Conservation (phyloP, 768 basidiomycete species). For the Nevesoporus exiguus region DNA sequence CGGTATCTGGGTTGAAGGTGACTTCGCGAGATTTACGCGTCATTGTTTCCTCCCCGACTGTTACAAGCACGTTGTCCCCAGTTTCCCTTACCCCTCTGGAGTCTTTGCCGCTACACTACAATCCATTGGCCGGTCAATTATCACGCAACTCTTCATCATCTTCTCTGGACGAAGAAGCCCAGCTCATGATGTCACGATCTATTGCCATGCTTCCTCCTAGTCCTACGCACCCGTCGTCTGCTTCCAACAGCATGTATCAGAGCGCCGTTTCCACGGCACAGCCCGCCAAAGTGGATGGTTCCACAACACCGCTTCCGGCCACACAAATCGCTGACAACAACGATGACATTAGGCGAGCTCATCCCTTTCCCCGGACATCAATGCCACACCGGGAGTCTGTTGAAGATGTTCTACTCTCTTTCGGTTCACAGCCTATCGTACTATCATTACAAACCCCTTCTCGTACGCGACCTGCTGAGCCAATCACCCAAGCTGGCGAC, state of each 20-base stretch:
- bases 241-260: slow-evolving; percentile 71
- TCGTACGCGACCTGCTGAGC: slow-evolving; percentile 17
- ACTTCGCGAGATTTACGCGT: slow-evolving; percentile 45
- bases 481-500: not conserved
- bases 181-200: slow-evolving; percentile 73
- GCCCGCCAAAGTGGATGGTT: not conserved
- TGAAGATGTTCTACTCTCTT: slow-evolving; percentile 54
- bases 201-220: slow-evolving; percentile 56
- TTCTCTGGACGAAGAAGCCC: slow-evolving; percentile 62
- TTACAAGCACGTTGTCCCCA: slow-evolving; percentile 27
- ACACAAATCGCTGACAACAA: not conserved
- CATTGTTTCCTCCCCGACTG: slow-evolving; percentile 12
- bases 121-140: slow-evolving; percentile 5
- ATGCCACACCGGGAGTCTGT: slow-evolving; percentile 8
- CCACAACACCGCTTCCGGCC: not conserved
- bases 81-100: slow-evolving; percentile 19
- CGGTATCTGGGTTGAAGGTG: slow-evolving; percentile 54
- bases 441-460: slow-evolving; percentile 51
- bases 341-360: slow-evolving; percentile 1
- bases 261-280: slow-evolving; percentile 54
- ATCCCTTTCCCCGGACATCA: slow-evolving; percentile 4
- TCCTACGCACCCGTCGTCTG: slow-evolving; percentile 44
- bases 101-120: slow-evolving; percentile 7
- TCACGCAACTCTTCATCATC: slow-evolving; percentile 55
- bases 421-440: slow-evolving; percentile 60